These are phyloP conservation scores for Triticum urartu DNA, from an alignment of 176 grass and related monocot genomes.

Conservation along the genomic window DNA sequence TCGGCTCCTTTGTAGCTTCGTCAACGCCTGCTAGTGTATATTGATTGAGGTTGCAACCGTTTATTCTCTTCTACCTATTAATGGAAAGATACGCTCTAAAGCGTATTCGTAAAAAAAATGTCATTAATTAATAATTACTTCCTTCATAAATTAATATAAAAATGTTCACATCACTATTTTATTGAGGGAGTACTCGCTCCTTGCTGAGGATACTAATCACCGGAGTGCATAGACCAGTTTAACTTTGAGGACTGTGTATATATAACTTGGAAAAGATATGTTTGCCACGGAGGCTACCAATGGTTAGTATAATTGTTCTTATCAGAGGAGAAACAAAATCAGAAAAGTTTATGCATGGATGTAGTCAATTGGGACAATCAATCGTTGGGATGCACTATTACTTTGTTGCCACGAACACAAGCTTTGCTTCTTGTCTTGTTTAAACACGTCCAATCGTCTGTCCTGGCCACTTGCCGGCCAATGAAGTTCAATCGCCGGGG, in stretches of 20 bases:
- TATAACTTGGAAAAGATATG: not conserved
- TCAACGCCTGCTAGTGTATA: too few relatives aligned
- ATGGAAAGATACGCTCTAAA: too few relatives aligned
- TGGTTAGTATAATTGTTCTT: not conserved
- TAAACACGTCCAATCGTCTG: not conserved
- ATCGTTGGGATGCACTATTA: not conserved
- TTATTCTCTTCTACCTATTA: too few relatives aligned
- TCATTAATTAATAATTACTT: not conserved
- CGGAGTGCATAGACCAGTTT: constrained; percentile 11
- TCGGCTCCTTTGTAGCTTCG: too few relatives aligned
- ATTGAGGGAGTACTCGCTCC: not conserved
- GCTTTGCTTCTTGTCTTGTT: not conserved
- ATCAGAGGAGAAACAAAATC: not conserved
- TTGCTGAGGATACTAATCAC: not conserved
- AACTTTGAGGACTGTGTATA: not conserved
- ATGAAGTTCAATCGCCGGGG: not conserved
- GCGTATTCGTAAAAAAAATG: too few relatives aligned
- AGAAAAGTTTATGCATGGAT: not conserved
- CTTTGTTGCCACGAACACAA: not conserved
- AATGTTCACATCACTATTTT: too few relatives aligned
- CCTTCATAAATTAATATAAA: too few relatives aligned
- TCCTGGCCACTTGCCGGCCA: not conserved
- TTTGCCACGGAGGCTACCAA: not conserved
- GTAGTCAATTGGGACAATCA: not conserved
- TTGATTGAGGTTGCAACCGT: too few relatives aligned